Base-by-base conservation (phyloP, 164 flowering plant genomes). In the Stephania yunnanensis region DNA sequence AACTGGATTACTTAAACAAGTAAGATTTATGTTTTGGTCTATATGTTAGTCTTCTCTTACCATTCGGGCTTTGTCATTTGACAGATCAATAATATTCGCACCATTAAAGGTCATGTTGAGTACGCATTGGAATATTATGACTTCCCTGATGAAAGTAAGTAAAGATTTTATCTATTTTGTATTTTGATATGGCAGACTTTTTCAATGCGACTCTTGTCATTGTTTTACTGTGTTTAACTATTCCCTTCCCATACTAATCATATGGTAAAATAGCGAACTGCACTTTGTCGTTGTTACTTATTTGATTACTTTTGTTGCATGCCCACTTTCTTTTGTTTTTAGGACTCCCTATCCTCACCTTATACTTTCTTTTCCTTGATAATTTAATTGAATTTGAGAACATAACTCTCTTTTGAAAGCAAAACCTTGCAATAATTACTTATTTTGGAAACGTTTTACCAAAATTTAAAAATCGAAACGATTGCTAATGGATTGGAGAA, bases 141-240 rank as follows among this genome's bases (percentile, higher is more conserved):
- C 73, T 90, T 82, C 72, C 85, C 90, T 15, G 92, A 85, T 80
- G 93, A 89, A 75, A 82, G 90, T 87, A 83, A 87, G 89, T 79
- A 4, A 29, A 7, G 19, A 29, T 68, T 17, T 44, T 7, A 25
- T 63, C 31, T 48, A 20, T 66, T 70, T 69, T 20, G 15, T 72
- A 9, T 44, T 50, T 71, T 73, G 76, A 42, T 15, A 15, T 29
- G 7, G 25, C 30, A 10, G 67, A 53, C 66, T 30, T 30, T n/a
- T 70, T 11, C 29, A n/a, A 1, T 36, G 42, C 42, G 42, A 36
- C 10, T 7, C 46, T 45, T 45, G 29, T 13, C 52, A 22, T 42
- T 36, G 6, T 44, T 45, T 2, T 20, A 44, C 30, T 5, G n/a
- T 10, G n/a, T 45, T 6, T 77, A 68, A 19, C 5, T 44, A 3